Evolutionary conservation across 768 basidiomycete species (phyloP).

Genomic region (Cystobasidium ongulense): DNA sequence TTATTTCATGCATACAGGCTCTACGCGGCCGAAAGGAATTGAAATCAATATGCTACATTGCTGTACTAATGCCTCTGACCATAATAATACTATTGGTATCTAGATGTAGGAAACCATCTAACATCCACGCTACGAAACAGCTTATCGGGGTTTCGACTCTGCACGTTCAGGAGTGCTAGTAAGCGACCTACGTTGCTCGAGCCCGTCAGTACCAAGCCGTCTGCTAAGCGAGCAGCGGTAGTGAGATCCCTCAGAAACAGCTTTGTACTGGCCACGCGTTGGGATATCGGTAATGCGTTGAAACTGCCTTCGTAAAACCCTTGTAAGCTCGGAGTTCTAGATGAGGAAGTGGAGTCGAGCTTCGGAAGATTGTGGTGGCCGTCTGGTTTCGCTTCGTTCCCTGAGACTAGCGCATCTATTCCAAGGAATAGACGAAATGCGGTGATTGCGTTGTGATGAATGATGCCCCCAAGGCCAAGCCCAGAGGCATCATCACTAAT

Average conservation of each 20-base stretch:
- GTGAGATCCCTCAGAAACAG: slow-evolving; percentile 39
- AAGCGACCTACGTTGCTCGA: slow-evolving; percentile 39
- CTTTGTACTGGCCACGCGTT: slow-evolving; percentile 26
- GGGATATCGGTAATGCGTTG: slow-evolving; percentile 30
- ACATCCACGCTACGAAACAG: slow-evolving; percentile 15
- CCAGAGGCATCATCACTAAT: slow-evolving; percentile 21
- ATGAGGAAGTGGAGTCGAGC: too few relatives aligned
- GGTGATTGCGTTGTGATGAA: not conserved
- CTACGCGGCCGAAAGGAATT: too few relatives aligned
- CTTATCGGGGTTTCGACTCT: not conserved
- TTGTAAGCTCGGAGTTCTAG: too few relatives aligned
- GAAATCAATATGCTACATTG: not conserved
- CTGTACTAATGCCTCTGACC: not conserved
- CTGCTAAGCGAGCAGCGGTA: slow-evolving; percentile 26
- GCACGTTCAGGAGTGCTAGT: slow-evolving; percentile 31
- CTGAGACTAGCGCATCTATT: not conserved
- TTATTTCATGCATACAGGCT: too few relatives aligned
- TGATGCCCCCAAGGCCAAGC: not conserved
- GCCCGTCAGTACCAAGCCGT: slow-evolving; percentile 39
- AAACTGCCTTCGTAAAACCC: slow-evolving; percentile 28
- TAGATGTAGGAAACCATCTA: slow-evolving; percentile 21
- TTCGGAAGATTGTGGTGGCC: not conserved
- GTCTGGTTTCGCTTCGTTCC: not conserved
- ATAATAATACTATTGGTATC: not conserved
- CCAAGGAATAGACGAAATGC: not conserved